phyloP scores from a whole-genome alignment of 495 filamentous ascomycete genomes.

The Neurospora sp. region DNA sequence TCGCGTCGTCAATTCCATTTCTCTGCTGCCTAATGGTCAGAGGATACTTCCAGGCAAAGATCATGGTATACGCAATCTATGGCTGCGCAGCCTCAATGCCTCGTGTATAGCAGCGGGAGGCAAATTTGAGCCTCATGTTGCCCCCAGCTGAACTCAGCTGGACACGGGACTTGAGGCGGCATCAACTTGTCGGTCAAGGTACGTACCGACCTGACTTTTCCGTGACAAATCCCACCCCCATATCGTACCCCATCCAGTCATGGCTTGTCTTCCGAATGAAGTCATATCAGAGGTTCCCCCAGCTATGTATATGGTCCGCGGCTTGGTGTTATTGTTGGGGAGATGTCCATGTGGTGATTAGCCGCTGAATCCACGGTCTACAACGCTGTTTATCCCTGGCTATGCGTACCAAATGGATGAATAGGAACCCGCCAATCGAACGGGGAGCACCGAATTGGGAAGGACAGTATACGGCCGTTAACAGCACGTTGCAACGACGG shows the following conservation, averaged over 20 bases:
- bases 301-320: background rate
- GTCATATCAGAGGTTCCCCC: background rate
- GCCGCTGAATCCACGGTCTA: background rate
- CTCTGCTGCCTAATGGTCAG: background rate
- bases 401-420: background rate
- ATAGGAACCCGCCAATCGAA: background rate
- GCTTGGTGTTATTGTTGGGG: background rate
- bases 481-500: background rate
- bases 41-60: background rate
- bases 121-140: background rate
- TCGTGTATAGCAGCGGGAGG: background rate
- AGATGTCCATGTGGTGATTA: background rate
- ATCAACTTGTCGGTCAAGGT: background rate
- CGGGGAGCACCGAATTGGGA: background rate
- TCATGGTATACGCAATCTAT: background rate
- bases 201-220: background rate
- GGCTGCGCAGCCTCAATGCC: background rate
- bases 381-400: background rate
- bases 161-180: background rate
- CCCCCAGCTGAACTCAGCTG: background rate
- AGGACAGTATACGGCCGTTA: background rate
- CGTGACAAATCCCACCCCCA: background rate
- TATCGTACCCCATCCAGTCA: background rate
- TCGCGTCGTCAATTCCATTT: background rate
- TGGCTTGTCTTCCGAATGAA: background rate